Percentiles rank a stretch among this genome's conserved stretches.
Conservation (phyloP, 1,284 basidiomycete species). For the Athelia sp. region DNA sequence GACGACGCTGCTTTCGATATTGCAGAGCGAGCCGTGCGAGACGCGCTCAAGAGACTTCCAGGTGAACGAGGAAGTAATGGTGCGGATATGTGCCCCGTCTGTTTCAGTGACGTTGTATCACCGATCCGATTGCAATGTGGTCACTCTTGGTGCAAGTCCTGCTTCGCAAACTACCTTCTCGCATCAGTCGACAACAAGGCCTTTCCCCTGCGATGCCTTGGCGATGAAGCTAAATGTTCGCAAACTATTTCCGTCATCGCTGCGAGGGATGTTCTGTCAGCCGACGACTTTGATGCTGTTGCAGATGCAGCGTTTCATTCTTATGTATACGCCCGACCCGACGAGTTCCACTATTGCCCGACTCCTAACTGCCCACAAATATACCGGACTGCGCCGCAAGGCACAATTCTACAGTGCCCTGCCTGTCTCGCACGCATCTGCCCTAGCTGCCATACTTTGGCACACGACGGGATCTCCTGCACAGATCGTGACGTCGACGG, state of each 20-base stretch:
- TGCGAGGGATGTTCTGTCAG: slow-evolving; percentile 43
- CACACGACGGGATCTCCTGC: slow-evolving; percentile 63
- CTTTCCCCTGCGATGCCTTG: slow-evolving; percentile 70
- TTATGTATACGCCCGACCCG: slow-evolving; percentile 48
- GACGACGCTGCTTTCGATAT: slow-evolving; percentile 27
- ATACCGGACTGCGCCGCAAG: slow-evolving; percentile 48
- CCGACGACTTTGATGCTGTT: slow-evolving; percentile 47
- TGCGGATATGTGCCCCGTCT: slow-evolving; percentile 45
- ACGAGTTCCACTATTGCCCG: slow-evolving; percentile 67
- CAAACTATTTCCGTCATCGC: slow-evolving; percentile 44
- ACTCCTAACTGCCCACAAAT: slow-evolving; percentile 70
- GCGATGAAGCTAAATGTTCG: slow-evolving; percentile 49
- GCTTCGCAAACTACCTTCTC: slow-evolving; percentile 50
- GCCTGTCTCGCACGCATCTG: slow-evolving; percentile 70
- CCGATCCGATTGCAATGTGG: slow-evolving; percentile 55
- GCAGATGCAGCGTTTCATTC: slow-evolving; percentile 51
- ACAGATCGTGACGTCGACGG: slow-evolving; percentile 45
- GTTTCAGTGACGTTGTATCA: slow-evolving; percentile 45
- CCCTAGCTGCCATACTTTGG: slow-evolving; percentile 55
- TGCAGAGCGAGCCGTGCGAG: slow-evolving; percentile 33
- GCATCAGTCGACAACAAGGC: slow-evolving; percentile 48
- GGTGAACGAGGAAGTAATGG: no score
- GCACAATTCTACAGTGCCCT: slow-evolving; percentile 60
- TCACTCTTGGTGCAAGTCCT: slow-evolving; percentile 60
- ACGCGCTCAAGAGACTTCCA: slow-evolving; percentile 12